These are phyloP conservation scores for Colletotrichum trifolii DNA, from an alignment of 2,329 filamentous ascomycete genomes.

Conservation along the genomic window DNA sequence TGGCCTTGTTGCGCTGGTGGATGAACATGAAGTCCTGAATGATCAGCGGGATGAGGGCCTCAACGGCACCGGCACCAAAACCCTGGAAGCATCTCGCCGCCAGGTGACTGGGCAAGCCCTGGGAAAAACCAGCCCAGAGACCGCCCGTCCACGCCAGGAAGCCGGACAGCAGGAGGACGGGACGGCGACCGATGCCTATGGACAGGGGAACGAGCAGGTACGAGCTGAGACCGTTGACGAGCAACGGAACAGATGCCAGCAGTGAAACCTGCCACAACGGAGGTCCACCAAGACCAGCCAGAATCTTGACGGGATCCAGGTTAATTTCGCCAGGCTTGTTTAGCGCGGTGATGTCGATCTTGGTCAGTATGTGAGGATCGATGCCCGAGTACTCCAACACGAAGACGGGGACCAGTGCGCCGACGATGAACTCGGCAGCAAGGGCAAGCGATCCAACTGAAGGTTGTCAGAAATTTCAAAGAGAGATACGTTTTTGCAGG, in stretches of 20 bases:
- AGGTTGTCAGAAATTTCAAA: neutral
- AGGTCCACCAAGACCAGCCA: constrained; percentile 43
- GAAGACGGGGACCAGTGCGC: constrained; percentile 47
- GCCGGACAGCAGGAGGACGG: constrained; percentile 47
- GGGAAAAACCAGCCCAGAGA: constrained; percentile 49
- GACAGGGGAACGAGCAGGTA: constrained; percentile 53
- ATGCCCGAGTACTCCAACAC: constrained; percentile 48
- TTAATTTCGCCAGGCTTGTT: constrained; percentile 33
- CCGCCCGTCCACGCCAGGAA: constrained; percentile 49
- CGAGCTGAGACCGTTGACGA: constrained; percentile 49
- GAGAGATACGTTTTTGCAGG: neutral
- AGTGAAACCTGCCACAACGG: constrained; percentile 45
- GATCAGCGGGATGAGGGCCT: constrained; percentile 51
- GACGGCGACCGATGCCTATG: constrained; percentile 49
- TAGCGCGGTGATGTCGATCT: constrained; percentile 38
- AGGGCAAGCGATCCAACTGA: constrained; percentile 37
- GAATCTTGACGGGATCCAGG: constrained; percentile 44
- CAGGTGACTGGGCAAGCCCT: constrained; percentile 44
- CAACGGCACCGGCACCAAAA: constrained; percentile 48
- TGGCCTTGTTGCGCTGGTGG: constrained; percentile 49
- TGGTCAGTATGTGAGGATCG: constrained; percentile 43
- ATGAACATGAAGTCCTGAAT: constrained; percentile 53
- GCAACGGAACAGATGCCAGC: constrained; percentile 48
- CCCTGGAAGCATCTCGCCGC: constrained; percentile 48
- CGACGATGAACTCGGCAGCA: constrained; percentile 42